Evolutionary conservation across 768 basidiomycete species (phyloP).

Genomic region (Solioccasus polychromus): DNA sequence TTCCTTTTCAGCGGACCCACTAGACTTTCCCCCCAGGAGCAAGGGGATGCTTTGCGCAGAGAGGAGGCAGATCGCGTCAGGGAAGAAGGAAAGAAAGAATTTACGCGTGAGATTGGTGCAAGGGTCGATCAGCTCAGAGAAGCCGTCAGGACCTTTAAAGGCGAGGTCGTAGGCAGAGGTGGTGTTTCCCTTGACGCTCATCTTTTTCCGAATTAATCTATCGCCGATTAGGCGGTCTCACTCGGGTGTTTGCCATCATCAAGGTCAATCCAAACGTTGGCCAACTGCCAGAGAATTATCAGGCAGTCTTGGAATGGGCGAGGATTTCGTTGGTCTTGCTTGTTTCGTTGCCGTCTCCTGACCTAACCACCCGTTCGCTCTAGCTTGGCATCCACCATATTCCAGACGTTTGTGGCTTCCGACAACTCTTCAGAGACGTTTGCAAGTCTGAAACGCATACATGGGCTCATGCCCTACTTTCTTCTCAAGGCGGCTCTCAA

Average conservation of each 20-base stretch:
- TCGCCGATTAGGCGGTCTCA: conserved; percentile 70
- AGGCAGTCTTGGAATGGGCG: conserved; percentile 94
- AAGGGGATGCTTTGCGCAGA: conserved; percentile 70
- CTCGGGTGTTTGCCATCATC: conserved; percentile 84
- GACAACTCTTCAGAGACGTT: conserved; percentile 91
- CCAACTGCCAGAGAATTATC: conserved; percentile 79
- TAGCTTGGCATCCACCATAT: conserved; percentile 94
- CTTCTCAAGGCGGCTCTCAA: conserved; percentile 88
- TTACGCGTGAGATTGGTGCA: conserved; percentile 81
- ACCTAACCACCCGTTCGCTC: conserved; percentile 10
- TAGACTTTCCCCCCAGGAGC: conserved; percentile 62
- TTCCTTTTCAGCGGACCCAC: conserved; percentile 83
- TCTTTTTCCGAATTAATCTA: conserved; percentile 4
- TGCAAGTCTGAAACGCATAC: conserved; percentile 83
- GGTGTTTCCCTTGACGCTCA: conserved; percentile 1
- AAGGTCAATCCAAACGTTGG: conserved; percentile 74
- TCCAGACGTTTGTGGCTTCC: conserved; percentile 90
- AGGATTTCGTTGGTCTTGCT: conserved; percentile 78
- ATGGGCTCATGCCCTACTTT: conserved; percentile 97
- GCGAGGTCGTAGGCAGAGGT: conserved; percentile 90
- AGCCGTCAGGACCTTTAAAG: conserved; percentile 84
- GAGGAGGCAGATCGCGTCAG: conserved; percentile 87
- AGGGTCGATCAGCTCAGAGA: conserved; percentile 84
- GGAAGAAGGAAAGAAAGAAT: conserved; percentile 83
- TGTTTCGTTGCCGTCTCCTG: neutral